A percentile compares a stretch with the other conserved stretches of the same genome.
Conservation (phyloP, 2,329 filamentous ascomycete species). For the Fusarium goolgardi region DNA sequence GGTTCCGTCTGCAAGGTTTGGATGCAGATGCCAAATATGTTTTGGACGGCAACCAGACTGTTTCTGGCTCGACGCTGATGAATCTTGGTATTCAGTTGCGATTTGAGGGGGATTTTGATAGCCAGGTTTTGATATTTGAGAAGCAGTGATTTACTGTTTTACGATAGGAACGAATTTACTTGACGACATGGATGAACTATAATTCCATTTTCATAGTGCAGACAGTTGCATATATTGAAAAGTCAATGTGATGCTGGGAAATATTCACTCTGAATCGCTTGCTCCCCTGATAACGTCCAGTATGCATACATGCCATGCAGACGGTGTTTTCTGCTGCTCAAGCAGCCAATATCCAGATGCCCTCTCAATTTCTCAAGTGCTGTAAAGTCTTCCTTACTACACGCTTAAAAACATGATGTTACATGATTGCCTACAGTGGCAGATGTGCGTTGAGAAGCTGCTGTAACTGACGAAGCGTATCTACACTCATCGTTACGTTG, state of each 20-base stretch:
- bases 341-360: too few species aligned
- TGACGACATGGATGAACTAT: neutral
- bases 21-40: conserved; percentile 65
- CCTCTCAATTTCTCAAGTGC: too few species aligned
- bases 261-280: neutral
- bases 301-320: neutral
- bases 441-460: conserved; percentile 40
- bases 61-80: conserved; percentile 71
- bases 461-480: conserved; percentile 47
- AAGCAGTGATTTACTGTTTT: conserved; percentile 43
- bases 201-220: too few species aligned
- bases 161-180: too few species aligned
- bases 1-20: conserved; percentile 66
- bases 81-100: conserved; percentile 67
- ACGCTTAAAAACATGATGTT: neutral
- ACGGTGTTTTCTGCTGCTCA: too few species aligned
- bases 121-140: conserved; percentile 66
- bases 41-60: conserved; percentile 62
- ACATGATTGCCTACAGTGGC: conserved; percentile 1
- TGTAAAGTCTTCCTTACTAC: neutral
- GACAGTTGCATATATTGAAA: neutral
- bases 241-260: accelerated
- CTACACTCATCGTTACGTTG: conserved; percentile 49
- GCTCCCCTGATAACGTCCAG: neutral
- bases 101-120: conserved; percentile 67